A percentile compares a stretch with the other conserved stretches of the same genome.
Conservation (phyloP, 108 stramenopile genomes). For the Cyclotella cryptica region DNA sequence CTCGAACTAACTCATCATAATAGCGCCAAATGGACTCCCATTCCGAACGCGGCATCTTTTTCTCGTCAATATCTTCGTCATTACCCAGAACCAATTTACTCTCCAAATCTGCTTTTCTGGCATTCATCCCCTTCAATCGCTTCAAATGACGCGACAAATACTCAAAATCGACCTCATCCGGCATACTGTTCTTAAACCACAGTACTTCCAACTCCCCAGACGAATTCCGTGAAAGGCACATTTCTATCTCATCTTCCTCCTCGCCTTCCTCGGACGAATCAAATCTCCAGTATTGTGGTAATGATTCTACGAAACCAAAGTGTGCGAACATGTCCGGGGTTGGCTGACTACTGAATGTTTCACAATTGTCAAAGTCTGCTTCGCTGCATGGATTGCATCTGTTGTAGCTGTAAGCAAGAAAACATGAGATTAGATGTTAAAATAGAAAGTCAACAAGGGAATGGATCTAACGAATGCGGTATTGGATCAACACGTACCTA, state of each 20-base stretch:
- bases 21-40: conserved; percentile 56
- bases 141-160: conserved; percentile 39
- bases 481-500: background rate
- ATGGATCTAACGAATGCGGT: background rate
- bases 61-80: conserved; percentile 4
- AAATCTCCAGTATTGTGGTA: conserved; percentile 50
- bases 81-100: conserved; percentile 23
- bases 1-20: conserved; percentile 35
- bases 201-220: conserved; percentile 26
- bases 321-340: conserved; percentile 51
- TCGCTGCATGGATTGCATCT: conserved; percentile 49
- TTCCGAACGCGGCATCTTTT: conserved; percentile 37
- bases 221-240: conserved; percentile 25
- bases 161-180: conserved; percentile 30
- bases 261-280: conserved; percentile 23
- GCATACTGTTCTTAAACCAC: conserved; percentile 18
- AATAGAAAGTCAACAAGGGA: background rate
- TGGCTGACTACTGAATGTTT: conserved; percentile 31
- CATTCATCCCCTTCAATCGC: conserved; percentile 17
- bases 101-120: conserved; percentile 30
- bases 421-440: no score
- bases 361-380: conserved; percentile 26
- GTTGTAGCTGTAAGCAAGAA: conserved; percentile 35
- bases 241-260: conserved; percentile 23
- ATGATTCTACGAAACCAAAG: conserved; percentile 39